Evolutionary conservation across 257 asterid genomes (phyloP).

Genomic region (Perilla frutescens): DNA sequence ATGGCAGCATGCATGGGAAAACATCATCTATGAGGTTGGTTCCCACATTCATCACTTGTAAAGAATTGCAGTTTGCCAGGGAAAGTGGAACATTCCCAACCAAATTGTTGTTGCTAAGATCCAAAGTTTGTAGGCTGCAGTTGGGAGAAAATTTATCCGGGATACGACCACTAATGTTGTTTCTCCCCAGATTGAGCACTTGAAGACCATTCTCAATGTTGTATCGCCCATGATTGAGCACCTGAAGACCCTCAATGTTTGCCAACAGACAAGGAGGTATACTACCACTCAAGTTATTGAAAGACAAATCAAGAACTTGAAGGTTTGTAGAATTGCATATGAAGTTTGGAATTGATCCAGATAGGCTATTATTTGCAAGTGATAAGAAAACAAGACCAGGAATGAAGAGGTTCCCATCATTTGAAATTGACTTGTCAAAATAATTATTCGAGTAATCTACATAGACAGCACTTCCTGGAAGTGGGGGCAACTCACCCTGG

Average conservation of each 20-base stretch:
- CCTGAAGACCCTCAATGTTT: neutral
- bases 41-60: neutral
- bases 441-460: neutral
- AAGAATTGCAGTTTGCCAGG: neutral
- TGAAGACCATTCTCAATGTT: too few species aligned
- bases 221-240: neutral
- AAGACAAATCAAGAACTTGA: neutral
- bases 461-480: neutral
- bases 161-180: neutral
- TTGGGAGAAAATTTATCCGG: neutral
- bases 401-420: neutral
- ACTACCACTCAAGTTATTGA: neutral
- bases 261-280: neutral
- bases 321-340: neutral
- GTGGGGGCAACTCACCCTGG: conserved; percentile 22
- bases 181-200: neutral
- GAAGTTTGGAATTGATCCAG: neutral
- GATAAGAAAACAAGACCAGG: neutral
- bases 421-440: neutral
- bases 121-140: neutral
- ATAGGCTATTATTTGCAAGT: neutral
- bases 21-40: neutral
- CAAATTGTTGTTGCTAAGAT: conserved; percentile 2
- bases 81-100: neutral
- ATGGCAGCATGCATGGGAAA: neutral